phyloP scores from a whole-genome alignment of 139 green algal genomes.

The Picochlorum sp. region DNA sequence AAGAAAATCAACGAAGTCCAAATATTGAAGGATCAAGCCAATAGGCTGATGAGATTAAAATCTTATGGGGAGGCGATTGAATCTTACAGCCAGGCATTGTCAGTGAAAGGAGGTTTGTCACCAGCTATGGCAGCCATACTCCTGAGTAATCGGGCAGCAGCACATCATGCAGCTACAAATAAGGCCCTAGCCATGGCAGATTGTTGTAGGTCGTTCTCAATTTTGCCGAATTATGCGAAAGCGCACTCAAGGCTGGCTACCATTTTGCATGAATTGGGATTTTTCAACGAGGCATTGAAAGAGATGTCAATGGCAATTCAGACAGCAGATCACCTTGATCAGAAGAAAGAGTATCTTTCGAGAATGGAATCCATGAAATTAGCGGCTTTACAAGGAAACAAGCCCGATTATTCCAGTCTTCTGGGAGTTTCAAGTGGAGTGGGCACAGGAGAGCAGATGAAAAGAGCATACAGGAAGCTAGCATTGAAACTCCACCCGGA shows the following conservation, averaged over 20 bases:
- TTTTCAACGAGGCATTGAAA: conserved; percentile 20
- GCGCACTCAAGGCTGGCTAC: conserved; percentile 25
- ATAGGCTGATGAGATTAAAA: conserved; percentile 37
- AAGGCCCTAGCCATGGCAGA: conserved; percentile 60
- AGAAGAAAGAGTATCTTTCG: conserved; percentile 9
- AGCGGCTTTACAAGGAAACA: background rate
- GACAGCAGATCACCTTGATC: background rate
- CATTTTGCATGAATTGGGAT: conserved; percentile 34
- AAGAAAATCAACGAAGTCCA: conserved; percentile 12
- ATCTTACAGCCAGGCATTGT: conserved; percentile 41
- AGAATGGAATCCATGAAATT: conserved; percentile 1
- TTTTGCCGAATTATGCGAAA: conserved; percentile 56
- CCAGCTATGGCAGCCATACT: conserved; percentile 57
- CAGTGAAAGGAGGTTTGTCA: conserved; percentile 13
- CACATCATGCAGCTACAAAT: conserved; percentile 36
- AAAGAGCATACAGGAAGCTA: conserved; percentile 71
- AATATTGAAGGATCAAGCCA: conserved; percentile 45
- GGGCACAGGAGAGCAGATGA: conserved; percentile 47
- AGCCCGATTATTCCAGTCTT: conserved; percentile 23
- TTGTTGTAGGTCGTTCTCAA: conserved; percentile 53
- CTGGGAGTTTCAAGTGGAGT: conserved; percentile 19
- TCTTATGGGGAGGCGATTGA: conserved; percentile 28
- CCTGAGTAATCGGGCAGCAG: conserved; percentile 69
- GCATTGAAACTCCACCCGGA: conserved; percentile 84
- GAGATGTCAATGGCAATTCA: conserved; percentile 14